Base-by-base conservation (phyloP, 805 yeast genomes). In the Komagataella mondaviorum region DNA sequence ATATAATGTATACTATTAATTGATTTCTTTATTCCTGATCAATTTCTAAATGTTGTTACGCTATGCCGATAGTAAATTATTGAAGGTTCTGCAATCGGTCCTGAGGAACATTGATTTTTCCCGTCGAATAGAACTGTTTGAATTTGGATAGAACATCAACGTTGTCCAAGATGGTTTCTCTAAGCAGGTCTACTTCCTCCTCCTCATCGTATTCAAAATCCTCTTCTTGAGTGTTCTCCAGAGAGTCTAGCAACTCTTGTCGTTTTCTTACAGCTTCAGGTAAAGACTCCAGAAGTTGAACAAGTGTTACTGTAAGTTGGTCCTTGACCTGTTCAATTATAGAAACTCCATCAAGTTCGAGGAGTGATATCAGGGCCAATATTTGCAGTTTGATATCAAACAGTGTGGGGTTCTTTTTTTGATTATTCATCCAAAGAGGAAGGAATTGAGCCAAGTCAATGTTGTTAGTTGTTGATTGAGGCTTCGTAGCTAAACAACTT, bases 321-420 rank as follows among this genome's bases (percentile, higher is more conserved):
- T 30, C 39, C 14, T 30, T 30, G 4, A 30, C 39, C 8, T 30
- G 39, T 30, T 30, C 39, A 8, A 30, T 30, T 30, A 30, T 10
- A 10, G 39, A 8, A 5, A 30, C 14, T 30, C 39, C 39, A 30
- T 30, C 39, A 30, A 67, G 68, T 12, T 66, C 59, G 16, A 75
- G 54, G 17, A 76, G 58, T 2, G 76, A 57, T 45, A 73, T 63
- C 47, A 75, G 60, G 0, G 78, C 72, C 58, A 78, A 60, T 5
- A 75, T 71, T 60, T 78, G 80, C 47, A 77, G 62, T 57, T 77
- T 78, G 55, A 79, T 68, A 23, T 80, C 82, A 55, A 75, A 77
- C 18, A 76, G 81, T 53, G 81, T 77, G 62, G 75, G 70, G 53
- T 53, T 46, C 7, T 67, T 71, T 46, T 65, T 73, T 20, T 74